phyloP scores from a whole-genome alignment of 208 protist species.

The Acanthamoeba sp. region DNA sequence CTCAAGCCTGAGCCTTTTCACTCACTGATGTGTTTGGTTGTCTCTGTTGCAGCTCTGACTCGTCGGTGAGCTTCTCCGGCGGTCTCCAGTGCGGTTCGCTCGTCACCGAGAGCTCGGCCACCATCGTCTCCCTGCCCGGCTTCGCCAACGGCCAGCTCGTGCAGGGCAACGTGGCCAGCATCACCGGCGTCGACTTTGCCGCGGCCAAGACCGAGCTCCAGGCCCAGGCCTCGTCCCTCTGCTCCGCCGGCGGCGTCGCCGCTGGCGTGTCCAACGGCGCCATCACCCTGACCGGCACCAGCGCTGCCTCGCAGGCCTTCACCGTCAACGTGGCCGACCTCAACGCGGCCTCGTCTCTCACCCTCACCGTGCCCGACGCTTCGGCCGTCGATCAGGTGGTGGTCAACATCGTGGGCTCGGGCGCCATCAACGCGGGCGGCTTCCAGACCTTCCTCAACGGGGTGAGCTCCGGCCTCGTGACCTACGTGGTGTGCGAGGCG shows the following conservation, averaged over 20 bases:
- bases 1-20: not conserved
- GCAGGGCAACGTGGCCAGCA: constrained; percentile 24
- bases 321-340: constrained; percentile 7
- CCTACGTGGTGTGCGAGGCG: constrained; percentile 9
- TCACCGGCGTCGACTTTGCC: constrained; percentile 33
- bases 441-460: constrained; percentile 65
- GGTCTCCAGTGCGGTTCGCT: constrained; percentile 51
- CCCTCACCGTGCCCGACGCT: not conserved
- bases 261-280: not conserved
- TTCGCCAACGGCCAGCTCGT: constrained; percentile 57
- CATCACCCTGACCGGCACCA: not conserved
- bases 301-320: not conserved
- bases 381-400: not conserved
- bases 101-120: constrained; percentile 44
- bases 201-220: constrained; percentile 19
- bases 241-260: not conserved
- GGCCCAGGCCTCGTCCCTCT: not conserved
- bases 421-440: not conserved
- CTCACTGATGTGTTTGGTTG: not conserved
- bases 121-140: constrained; percentile 33
- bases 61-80: constrained; percentile 25
- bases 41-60: not conserved
- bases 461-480: not conserved
- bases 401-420: not conserved
- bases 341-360: constrained; percentile 19